Evolutionary conservation across 495 filamentous ascomycete species (phyloP), one percentile per base, ranked within the genome.

Genomic region (Penicillium riverlandense): DNA sequence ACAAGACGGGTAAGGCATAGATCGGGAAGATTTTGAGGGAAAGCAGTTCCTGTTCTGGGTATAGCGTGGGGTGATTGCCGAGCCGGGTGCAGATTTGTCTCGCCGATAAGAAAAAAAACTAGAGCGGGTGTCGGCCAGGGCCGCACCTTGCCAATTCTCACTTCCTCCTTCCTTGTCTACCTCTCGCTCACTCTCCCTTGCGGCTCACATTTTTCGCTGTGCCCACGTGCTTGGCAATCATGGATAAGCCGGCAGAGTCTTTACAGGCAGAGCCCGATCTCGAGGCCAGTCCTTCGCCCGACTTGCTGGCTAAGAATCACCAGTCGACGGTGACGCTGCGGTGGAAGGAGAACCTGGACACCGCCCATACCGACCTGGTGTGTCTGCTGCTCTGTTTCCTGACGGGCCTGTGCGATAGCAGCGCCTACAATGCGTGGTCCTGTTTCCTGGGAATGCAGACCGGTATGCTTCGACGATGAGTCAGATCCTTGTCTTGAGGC

Each of bases 381-480:
- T 69, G 80, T 54, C 62, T 83, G 29, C 52, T 76, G 10, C 72
- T 76, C 45, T 80, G 74, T 48, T 67, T 78, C 35, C 63, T 76
- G 12, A 78, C 78, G 0, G 79, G 79, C 2, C 65, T 83, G 27
- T 79, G 76, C 54, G 79, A 83, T 57, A 76, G 74, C 58, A 71
- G 70, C 47, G 70, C 77, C 44, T 83, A 78, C 64, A 80, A 79
- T 59, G 75, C 77, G 35, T 80, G 77, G 65, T 71, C 69, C 22
- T 78, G 75, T 46, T 83, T 83, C 56, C 61, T 80, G 37, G 76
- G 73, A 34, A 82, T 82, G 78, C 79, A 83, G 53, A 82, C 79
- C 1, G 79, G 79, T 51, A 79, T 70, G 57, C 74, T 57, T 33
- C 65, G 72, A 45, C 66, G 61, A 50, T 73, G n/a, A 22, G 4